These are phyloP conservation scores for Botrytis fabae DNA, from an alignment of 2,329 filamentous ascomycete genomes.

Conservation along the genomic window DNA sequence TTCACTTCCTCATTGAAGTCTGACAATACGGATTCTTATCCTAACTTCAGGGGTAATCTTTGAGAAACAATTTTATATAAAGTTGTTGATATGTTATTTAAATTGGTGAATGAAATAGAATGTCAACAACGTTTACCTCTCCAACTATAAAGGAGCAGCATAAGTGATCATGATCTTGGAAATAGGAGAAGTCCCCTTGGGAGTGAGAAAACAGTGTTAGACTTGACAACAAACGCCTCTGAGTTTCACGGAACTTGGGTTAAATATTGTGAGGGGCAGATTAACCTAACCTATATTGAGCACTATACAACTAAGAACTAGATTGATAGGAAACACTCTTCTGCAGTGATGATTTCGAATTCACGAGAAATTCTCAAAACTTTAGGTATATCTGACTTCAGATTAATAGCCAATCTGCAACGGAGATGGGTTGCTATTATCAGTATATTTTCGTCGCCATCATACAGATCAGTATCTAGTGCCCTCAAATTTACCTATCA, in stretches of 20 bases:
- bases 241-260: no score
- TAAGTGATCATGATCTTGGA: neutral
- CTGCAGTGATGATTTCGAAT: rapidly evolving
- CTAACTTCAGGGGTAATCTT: no score
- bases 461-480: neutral
- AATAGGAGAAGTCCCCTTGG: neutral
- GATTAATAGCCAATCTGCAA: no score
- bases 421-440: no score
- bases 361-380: neutral
- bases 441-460: neutral
- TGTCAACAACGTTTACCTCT: neutral
- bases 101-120: neutral
- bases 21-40: no score
- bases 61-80: no score
- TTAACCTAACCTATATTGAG: neutral
- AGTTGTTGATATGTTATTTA: neutral
- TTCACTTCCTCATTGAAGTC: neutral
- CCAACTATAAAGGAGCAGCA: neutral
- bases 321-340: neutral
- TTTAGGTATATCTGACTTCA: rapidly evolving
- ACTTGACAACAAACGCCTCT: neutral
- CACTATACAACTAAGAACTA: neutral
- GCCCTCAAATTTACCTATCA: neutral
- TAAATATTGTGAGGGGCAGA: neutral
- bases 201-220: neutral